phyloP scores from a whole-genome alignment of 2,329 filamentous ascomycete species.

The Neonectria sp. region DNA sequence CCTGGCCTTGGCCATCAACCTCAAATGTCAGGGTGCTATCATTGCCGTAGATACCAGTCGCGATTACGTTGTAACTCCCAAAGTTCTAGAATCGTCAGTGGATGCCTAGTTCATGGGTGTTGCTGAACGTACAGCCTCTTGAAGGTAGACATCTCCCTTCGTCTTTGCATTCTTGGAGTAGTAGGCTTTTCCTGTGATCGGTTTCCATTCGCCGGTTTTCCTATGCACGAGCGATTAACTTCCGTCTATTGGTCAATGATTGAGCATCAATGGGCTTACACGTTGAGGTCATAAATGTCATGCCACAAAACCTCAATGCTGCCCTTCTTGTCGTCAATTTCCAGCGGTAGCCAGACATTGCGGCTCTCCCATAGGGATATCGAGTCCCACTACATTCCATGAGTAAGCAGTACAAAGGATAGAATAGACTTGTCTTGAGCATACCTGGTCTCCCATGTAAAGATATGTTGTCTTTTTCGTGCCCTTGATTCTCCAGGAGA shows the following conservation, averaged over 20 bases:
- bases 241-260: background rate
- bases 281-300: conserved; percentile 68
- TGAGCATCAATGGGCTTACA: conserved; percentile 52
- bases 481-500: conserved; percentile 61
- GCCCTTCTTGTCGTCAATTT: conserved; percentile 66
- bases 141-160: conserved; percentile 61
- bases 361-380: conserved; percentile 69
- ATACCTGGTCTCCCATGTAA: conserved; percentile 61
- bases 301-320: conserved; percentile 65
- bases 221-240: conserved; percentile 22
- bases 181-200: conserved; percentile 64
- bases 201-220: conserved; percentile 63
- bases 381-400: conserved; percentile 59
- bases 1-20: conserved; percentile 61
- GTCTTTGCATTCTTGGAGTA: conserved; percentile 59
- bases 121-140: conserved; percentile 59
- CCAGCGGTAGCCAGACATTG: conserved; percentile 69
- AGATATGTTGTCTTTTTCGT: conserved; percentile 64
- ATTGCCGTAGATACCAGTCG: conserved; percentile 67
- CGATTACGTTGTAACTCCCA: conserved; percentile 60
- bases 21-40: conserved; percentile 66
- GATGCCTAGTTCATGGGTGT: accelerated
- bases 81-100: conserved; percentile 53
- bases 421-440: background rate
- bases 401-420: background rate